These are phyloP conservation scores for Thermochaetoides thermophila DNA, from an alignment of 495 filamentous ascomycete species.

Conservation along the genomic window DNA sequence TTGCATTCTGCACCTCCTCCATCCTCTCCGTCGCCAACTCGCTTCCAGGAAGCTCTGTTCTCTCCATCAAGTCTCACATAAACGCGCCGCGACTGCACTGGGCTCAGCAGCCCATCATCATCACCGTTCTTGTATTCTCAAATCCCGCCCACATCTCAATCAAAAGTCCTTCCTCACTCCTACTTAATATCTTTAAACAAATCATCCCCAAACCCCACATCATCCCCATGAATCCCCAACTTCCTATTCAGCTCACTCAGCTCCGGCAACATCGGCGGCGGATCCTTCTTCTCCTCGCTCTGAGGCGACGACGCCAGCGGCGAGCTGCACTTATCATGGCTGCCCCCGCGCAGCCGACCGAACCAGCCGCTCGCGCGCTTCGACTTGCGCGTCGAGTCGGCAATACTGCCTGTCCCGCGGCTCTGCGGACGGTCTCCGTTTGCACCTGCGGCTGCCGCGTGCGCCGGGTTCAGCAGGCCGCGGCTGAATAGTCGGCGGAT, in stretches of 20 bases:
- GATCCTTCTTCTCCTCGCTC: constrained; percentile 27
- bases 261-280: constrained; percentile 47
- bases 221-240: constrained; percentile 22
- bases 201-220: constrained; percentile 34
- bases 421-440: constrained; percentile 23
- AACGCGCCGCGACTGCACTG: not conserved
- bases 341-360: constrained; percentile 25
- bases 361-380: constrained; percentile 38
- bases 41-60: too few relatives aligned
- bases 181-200: constrained; percentile 46
- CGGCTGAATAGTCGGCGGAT: constrained; percentile 33
- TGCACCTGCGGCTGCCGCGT: constrained; percentile 19
- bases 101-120: too few relatives aligned
- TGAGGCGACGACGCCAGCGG: too few relatives aligned
- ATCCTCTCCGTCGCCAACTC: too few relatives aligned
- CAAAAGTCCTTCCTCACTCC: not conserved
- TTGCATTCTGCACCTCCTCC: too few relatives aligned
- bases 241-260: constrained; percentile 37
- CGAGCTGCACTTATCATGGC: constrained; percentile 11
- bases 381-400: constrained; percentile 26
- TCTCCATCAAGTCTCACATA: not conserved
- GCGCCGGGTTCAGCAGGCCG: constrained; percentile 28
- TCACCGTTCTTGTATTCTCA: not conserved
- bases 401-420: constrained; percentile 18
- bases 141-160: not conserved